Conservation (phyloP, 1,139 yeast genomes). For the Pneumocystis wakefieldiae region DNA sequence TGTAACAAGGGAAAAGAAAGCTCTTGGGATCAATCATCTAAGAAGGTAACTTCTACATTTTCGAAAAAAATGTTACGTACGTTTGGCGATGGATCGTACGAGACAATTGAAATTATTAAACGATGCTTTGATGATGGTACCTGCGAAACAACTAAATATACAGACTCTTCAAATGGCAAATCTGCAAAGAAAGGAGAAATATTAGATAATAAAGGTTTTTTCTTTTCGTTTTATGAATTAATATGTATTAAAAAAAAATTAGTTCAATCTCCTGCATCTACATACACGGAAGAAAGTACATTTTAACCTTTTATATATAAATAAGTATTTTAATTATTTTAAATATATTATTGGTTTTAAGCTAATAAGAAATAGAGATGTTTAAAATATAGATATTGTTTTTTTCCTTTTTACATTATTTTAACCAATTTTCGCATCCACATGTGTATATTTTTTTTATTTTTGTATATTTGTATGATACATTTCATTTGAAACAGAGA, state of each 20-base stretch:
- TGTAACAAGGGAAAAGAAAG: neutral
- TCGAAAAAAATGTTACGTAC: neutral
- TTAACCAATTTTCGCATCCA: neutral
- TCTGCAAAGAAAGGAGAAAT: neutral
- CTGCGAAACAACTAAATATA: neutral
- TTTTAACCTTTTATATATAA: neutral
- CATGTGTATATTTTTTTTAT: neutral
- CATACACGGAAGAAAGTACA: neutral
- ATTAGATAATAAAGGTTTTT: neutral
- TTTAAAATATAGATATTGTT: neutral
- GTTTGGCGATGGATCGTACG: neutral
- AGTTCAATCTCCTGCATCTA: neutral
- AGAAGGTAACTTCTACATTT: neutral
- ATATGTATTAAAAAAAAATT: neutral
- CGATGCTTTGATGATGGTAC: neutral
- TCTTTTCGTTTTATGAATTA: neutral
- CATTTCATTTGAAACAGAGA: neutral
- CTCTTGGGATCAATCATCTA: neutral
- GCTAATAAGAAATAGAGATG: neutral
- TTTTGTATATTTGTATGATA: neutral
- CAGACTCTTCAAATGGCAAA: neutral
- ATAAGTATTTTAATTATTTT: neutral
- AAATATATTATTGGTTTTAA: neutral
- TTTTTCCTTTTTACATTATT: neutral
- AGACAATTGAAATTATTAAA: neutral